A percentile compares a stretch with the other conserved stretches of the same genome.
Evolutionary conservation across 2,329 filamentous ascomycete genomes (phyloP).

Genomic region (Fusarium setosum): DNA sequence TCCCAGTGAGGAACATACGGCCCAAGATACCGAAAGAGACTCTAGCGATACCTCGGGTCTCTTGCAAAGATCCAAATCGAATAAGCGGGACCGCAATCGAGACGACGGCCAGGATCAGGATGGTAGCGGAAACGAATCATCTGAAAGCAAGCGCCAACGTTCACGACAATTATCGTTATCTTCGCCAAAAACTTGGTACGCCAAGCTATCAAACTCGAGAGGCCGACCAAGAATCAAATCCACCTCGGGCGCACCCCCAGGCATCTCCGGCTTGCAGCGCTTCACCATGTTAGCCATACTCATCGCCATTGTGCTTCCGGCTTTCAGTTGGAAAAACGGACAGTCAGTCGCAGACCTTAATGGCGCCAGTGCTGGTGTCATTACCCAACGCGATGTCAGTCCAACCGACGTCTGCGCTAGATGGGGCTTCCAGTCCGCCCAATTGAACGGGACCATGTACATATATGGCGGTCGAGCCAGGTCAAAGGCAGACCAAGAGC

Average conservation of each 20-base stretch:
- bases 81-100: slow-evolving; percentile 12
- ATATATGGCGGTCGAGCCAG: slow-evolving; percentile 79
- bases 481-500: slow-evolving; percentile 65
- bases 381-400: slow-evolving; percentile 44
- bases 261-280: slow-evolving; percentile 55
- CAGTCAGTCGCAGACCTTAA: slow-evolving; percentile 51
- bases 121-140: not conserved
- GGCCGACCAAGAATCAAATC: slow-evolving; percentile 57
- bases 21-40: slow-evolving; percentile 45
- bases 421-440: slow-evolving; percentile 75
- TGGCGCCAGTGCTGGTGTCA: slow-evolving; percentile 61
- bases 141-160: slow-evolving; percentile 12
- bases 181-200: slow-evolving; percentile 54
- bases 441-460: slow-evolving; percentile 81
- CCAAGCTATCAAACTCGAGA: slow-evolving; percentile 52
- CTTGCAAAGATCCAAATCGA: slow-evolving; percentile 2
- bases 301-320: slow-evolving; percentile 62
- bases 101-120: slow-evolving; percentile 12
- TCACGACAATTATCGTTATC: slow-evolving; percentile 30
- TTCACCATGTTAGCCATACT: slow-evolving; percentile 61
- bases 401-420: slow-evolving; percentile 66
- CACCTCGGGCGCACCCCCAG: slow-evolving; percentile 56
- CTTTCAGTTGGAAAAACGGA: slow-evolving; percentile 55
- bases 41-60: slow-evolving; percentile 45
- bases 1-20: slow-evolving; percentile 25